A percentile compares a stretch with the other conserved stretches of the same genome.
Evolutionary conservation across 805 yeast genomes (phyloP).

Genomic region (Saccharomycopsis oosterbeekiorum): DNA sequence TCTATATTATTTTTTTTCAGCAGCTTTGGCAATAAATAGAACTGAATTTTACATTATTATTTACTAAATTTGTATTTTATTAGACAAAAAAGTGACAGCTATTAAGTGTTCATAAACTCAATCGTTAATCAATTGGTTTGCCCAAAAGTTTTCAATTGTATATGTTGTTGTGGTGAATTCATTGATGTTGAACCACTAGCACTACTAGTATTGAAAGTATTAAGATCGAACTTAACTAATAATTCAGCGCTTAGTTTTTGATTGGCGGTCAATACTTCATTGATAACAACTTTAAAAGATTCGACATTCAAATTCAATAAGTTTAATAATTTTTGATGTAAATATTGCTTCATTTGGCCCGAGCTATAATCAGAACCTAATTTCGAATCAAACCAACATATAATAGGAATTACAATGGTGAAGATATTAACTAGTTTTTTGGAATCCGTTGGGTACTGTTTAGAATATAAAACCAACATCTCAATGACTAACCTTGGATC

Average conservation of each 20-base stretch:
- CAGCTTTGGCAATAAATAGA: not conserved
- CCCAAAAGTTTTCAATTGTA: slow-evolving; percentile 16
- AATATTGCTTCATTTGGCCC: slow-evolving; percentile 27
- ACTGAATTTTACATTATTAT: not conserved
- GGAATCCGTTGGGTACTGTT: slow-evolving; percentile 25
- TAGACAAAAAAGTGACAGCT: not conserved
- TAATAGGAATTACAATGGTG: slow-evolving; percentile 26
- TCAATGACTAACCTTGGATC: slow-evolving; percentile 39
- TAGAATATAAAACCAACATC: slow-evolving; percentile 37
- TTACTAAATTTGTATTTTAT: not conserved
- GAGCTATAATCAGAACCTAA: slow-evolving; percentile 16
- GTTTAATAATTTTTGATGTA: slow-evolving; percentile 38
- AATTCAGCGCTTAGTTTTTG: slow-evolving; percentile 28
- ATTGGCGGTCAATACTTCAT: slow-evolving; percentile 27
- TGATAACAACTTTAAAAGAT: slow-evolving; percentile 40
- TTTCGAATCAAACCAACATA: slow-evolving; percentile 24
- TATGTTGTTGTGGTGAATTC: slow-evolving; percentile 4
- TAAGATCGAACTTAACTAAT: slow-evolving; percentile 15
- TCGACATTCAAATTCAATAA: slow-evolving; percentile 36
- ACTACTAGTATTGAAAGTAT: slow-evolving; percentile 6
- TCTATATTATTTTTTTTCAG: not conserved
- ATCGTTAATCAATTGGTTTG: not conserved
- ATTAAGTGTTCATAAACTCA: too few species aligned
- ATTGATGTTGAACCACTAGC: not conserved
- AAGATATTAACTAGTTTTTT: slow-evolving; percentile 24